Evolutionary conservation across 2,329 filamentous ascomycete species (phyloP).

Genomic region (Epichloe baconii): DNA sequence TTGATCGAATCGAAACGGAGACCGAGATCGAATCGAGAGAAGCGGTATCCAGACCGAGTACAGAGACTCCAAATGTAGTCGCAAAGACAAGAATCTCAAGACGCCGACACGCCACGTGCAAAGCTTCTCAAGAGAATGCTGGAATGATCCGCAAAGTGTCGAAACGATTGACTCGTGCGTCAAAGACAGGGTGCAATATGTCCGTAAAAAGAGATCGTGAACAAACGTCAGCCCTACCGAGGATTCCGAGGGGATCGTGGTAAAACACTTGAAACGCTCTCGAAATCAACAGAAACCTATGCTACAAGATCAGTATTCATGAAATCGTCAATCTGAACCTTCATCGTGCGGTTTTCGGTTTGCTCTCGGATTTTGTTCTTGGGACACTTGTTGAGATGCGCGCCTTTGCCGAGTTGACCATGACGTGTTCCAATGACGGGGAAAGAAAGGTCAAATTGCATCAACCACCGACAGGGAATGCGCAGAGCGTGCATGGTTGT

Average conservation of each 20-base stretch:
- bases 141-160: conserved; percentile 10
- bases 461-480: neutral
- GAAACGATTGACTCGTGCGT: conserved; percentile 8
- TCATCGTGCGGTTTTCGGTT: neutral
- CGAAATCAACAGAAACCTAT: conserved; percentile 28
- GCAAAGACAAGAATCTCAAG: conserved; percentile 23
- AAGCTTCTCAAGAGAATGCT: conserved; percentile 20
- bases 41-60: conserved; percentile 23
- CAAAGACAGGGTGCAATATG: conserved; percentile 14
- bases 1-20: conserved; percentile 17
- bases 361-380: neutral
- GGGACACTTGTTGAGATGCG: neutral
- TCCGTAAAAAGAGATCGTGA: conserved; percentile 13
- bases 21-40: conserved; percentile 22
- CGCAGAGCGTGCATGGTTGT: neutral
- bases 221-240: conserved; percentile 23
- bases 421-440: neutral
- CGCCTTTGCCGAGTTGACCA: neutral
- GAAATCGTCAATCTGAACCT: neutral
- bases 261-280: conserved; percentile 26
- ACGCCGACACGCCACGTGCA: conserved; percentile 27
- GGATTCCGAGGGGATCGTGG: conserved; percentile 28
- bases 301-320: conserved; percentile 12
- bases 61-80: conserved; percentile 25
- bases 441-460: neutral